Percentiles rank a stretch among this genome's conserved stretches.
phyloP scores from a whole-genome alignment of 192 early-diverging fungal genomes.

The Coemansia sp. region DNA sequence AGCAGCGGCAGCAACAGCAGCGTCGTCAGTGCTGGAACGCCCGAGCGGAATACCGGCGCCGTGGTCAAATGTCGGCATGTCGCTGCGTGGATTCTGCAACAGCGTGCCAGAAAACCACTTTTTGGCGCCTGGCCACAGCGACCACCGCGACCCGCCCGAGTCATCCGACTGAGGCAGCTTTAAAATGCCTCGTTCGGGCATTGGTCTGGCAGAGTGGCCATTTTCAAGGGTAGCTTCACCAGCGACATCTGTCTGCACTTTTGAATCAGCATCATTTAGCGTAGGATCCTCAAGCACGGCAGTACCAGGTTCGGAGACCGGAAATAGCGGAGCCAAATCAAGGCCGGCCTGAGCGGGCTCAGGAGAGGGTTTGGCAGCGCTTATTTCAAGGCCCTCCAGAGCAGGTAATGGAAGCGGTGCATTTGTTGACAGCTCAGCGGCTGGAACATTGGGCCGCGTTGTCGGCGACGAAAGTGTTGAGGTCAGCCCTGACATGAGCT shows the following conservation, averaged over 20 bases:
- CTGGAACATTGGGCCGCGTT: background rate
- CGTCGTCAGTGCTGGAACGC: constrained; percentile 1
- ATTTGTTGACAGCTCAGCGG: background rate
- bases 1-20: background rate
- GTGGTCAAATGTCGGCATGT: constrained; percentile 33
- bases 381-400: background rate
- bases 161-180: constrained; percentile 43
- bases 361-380: background rate
- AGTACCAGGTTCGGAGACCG: background rate
- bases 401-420: background rate
- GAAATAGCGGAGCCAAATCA: constrained; percentile 44
- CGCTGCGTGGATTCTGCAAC: constrained; percentile 9
- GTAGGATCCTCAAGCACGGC: background rate
- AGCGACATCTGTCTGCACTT: background rate
- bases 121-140: constrained; percentile 49
- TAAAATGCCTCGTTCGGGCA: constrained; percentile 48
- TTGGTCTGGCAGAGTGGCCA: background rate
- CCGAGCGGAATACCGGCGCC: constrained; percentile 46
- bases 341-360: constrained; percentile 10
- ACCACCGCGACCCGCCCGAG: constrained; percentile 35
- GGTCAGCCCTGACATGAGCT: constrained; percentile 51
- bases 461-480: constrained; percentile 22
- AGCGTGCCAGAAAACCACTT: constrained; percentile 40
- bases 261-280: background rate
- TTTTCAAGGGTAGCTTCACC: background rate